phyloP scores from a whole-genome alignment of 2,329 filamentous ascomycete species.

The Sporothrix brunneoviolacea region DNA sequence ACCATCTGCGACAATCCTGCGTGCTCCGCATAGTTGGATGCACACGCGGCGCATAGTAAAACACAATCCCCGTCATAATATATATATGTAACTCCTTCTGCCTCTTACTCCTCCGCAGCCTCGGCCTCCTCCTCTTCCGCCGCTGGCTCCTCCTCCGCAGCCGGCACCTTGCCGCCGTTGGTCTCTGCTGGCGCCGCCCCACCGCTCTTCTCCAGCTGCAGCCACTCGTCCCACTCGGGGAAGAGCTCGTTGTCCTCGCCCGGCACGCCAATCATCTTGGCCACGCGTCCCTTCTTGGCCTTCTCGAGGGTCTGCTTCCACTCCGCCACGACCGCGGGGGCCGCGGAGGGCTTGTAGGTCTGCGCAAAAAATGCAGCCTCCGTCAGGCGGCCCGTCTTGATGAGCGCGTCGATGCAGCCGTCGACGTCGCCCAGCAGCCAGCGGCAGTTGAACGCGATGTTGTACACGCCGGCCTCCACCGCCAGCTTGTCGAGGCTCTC shows the following conservation, averaged over 20 bases:
- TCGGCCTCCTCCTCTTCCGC: background rate
- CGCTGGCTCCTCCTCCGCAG: background rate
- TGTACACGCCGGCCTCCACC: slow-evolving; percentile 71
- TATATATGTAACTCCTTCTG: background rate
- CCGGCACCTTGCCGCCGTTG: background rate
- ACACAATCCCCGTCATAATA: too few relatives aligned
- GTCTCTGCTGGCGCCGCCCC: slow-evolving; percentile 22
- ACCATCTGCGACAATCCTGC: too few relatives aligned
- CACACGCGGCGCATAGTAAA: too few relatives aligned
- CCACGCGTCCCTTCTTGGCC: slow-evolving; percentile 76
- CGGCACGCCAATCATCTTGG: slow-evolving; percentile 75
- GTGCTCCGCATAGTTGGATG: too few relatives aligned
- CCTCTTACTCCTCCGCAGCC: background rate
- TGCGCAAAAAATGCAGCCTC: slow-evolving; percentile 90
- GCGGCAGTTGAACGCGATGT: slow-evolving; percentile 83
- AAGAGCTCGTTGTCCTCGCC: slow-evolving; percentile 83
- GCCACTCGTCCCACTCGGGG: slow-evolving; percentile 90
- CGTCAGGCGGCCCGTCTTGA: slow-evolving; percentile 69
- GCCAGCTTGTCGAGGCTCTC: slow-evolving; percentile 67
- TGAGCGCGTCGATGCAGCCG: slow-evolving; percentile 71
- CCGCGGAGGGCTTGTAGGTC: slow-evolving; percentile 83
- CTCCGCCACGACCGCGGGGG: slow-evolving; percentile 57
- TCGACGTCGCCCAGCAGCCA: slow-evolving; percentile 83
- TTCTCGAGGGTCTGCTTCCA: slow-evolving; percentile 86
- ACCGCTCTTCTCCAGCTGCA: slow-evolving; percentile 72